Percentiles rank a stretch among this genome's conserved stretches.
Conservation (phyloP, 2,329 filamentous ascomycete genomes). For the Scortechinia acanthostroma region DNA sequence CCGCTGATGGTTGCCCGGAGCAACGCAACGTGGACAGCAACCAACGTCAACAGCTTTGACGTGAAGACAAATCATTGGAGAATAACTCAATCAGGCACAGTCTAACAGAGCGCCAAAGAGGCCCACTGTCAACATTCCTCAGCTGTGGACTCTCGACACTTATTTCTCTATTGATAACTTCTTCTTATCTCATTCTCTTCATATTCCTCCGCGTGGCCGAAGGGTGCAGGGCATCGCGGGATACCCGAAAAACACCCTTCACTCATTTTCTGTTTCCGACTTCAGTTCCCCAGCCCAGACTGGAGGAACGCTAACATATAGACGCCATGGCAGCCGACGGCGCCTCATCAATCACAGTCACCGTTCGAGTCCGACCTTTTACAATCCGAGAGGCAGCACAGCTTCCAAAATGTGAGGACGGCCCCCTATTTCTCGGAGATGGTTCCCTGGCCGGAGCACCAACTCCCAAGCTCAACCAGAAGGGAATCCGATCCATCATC, state of each 20-base stretch:
- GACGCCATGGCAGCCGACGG: not conserved
- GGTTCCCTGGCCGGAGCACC: conserved; percentile 85
- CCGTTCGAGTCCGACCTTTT: not conserved
- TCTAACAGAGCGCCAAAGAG: not conserved
- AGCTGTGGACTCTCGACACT: too few relatives aligned
- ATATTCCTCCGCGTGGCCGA: too few relatives aligned
- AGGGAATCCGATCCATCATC: conserved; percentile 83
- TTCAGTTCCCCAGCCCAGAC: too few relatives aligned
- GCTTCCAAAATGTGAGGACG: conserved; percentile 56
- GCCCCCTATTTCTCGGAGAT: conserved; percentile 88
- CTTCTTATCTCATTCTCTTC: too few relatives aligned
- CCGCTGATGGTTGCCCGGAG: not conserved
- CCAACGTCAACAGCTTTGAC: too few relatives aligned
- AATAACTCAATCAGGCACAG: not conserved
- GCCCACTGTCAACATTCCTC: not conserved
- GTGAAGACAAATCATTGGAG: too few relatives aligned
- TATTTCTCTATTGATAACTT: too few relatives aligned
- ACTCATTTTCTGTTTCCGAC: too few relatives aligned
- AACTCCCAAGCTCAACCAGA: conserved; percentile 75
- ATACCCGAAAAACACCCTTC: too few relatives aligned
- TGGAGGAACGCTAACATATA: too few relatives aligned
- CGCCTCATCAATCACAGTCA: not conserved
- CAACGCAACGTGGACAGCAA: too few relatives aligned
- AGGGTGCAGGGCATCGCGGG: too few relatives aligned
- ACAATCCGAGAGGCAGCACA: conserved; percentile 2